Percentiles rank a stretch among this genome's conserved stretches.
These are phyloP conservation scores for Pyrenochaeta sp. DNA, from an alignment of 2,329 filamentous ascomycete species.

Conservation along the genomic window DNA sequence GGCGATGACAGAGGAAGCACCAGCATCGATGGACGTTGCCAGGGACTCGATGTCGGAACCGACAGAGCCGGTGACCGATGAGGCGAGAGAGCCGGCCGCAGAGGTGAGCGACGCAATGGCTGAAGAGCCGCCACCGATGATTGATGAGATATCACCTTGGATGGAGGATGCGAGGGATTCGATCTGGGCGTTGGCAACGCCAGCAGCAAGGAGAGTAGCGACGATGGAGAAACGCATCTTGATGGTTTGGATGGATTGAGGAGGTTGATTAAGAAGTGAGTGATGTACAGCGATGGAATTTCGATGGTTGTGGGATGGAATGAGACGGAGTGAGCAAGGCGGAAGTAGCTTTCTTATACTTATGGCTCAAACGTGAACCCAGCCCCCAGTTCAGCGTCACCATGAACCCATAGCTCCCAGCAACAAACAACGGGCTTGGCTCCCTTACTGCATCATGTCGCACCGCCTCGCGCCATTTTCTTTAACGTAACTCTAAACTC, in stretches of 20 bases:
- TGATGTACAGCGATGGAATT: slow-evolving; percentile 20
- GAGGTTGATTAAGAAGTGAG: slow-evolving; percentile 3
- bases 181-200: slow-evolving; percentile 40
- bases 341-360: slow-evolving; percentile 26
- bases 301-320: slow-evolving; percentile 15
- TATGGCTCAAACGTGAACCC: slow-evolving; percentile 16
- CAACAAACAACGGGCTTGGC: slow-evolving; percentile 34
- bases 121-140: slow-evolving; percentile 13
- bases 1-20: slow-evolving; percentile 21
- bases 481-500: slow-evolving; percentile 28
- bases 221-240: slow-evolving; percentile 50
- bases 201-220: slow-evolving; percentile 40
- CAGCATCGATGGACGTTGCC: slow-evolving; percentile 22
- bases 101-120: slow-evolving; percentile 20
- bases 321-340: slow-evolving; percentile 16
- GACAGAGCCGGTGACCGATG: slow-evolving; percentile 13
- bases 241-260: slow-evolving; percentile 19
- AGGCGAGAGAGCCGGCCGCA: slow-evolving; percentile 14
- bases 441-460: slow-evolving; percentile 19
- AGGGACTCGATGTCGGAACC: slow-evolving; percentile 15
- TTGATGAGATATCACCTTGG: slow-evolving; percentile 17
- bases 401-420: slow-evolving; percentile 19
- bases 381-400: slow-evolving; percentile 6
- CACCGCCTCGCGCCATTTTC: slow-evolving; percentile 34
- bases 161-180: slow-evolving; percentile 35